These are phyloP conservation scores for Wallacemonas sp. DNA, from an alignment of 208 protist genomes.

Conservation along the genomic window DNA sequence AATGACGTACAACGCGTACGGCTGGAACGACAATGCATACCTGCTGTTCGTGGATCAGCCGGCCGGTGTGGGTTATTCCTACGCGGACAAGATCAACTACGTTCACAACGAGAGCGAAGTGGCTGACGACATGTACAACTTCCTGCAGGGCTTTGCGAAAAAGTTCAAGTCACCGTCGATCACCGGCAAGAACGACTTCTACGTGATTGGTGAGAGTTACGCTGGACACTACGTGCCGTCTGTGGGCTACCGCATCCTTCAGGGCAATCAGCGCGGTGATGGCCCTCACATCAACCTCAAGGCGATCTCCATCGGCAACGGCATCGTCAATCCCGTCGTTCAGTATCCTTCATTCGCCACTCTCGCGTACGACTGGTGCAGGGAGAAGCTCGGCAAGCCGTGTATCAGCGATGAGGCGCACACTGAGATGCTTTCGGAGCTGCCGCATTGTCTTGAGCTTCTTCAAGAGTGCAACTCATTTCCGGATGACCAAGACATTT, in stretches of 20 bases:
- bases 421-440: constrained; percentile 29
- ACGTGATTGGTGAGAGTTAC: constrained; percentile 83
- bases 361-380: constrained; percentile 65
- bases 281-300: constrained; percentile 46
- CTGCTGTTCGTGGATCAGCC: constrained; percentile 92
- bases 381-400: constrained; percentile 33
- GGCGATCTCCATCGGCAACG: constrained; percentile 86
- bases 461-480: constrained; percentile 44
- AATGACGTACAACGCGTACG: constrained; percentile 60
- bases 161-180: constrained; percentile 33
- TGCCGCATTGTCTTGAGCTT: constrained; percentile 43
- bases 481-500: too few species aligned
- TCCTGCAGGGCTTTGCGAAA: constrained; percentile 72
- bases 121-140: constrained; percentile 87
- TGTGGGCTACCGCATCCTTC: constrained; percentile 32
- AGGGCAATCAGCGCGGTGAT: constrained; percentile 39
- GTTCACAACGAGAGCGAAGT: constrained; percentile 67
- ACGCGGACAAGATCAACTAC: constrained; percentile 45
- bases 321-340: constrained; percentile 75
- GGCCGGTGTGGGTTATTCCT: constrained; percentile 85
- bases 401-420: constrained; percentile 41
- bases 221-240: constrained; percentile 78
- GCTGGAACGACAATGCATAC: constrained; percentile 84
- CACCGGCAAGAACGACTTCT: constrained; percentile 56
- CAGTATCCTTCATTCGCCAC: constrained; percentile 66